A percentile compares a stretch with the other conserved stretches of the same genome.
Evolutionary conservation across 2,329 filamentous ascomycete genomes (phyloP).

Genomic region (Sordariomycetes sp.): DNA sequence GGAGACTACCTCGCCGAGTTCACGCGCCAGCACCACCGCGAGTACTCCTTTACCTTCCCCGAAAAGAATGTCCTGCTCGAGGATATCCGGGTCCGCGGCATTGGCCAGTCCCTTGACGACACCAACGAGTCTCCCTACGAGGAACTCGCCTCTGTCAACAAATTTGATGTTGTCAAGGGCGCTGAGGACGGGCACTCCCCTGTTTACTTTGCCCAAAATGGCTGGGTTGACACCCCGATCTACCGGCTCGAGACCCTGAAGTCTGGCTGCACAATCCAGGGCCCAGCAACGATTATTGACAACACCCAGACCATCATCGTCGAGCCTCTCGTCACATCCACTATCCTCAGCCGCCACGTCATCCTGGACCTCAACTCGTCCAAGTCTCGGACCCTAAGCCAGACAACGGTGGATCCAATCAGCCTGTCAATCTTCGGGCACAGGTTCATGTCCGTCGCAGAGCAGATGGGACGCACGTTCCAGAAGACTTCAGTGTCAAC

Average conservation of each 20-base stretch:
- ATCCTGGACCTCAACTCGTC: constrained; percentile 18
- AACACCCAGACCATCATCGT: constrained; percentile 68
- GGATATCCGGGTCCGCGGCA: constrained; percentile 28
- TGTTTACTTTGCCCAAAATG: constrained; percentile 14
- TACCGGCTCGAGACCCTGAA: constrained; percentile 10
- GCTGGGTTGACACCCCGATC: constrained; percentile 14
- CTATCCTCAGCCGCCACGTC: constrained; percentile 22
- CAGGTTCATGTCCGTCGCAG: constrained; percentile 75
- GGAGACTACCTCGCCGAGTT: constrained; percentile 31
- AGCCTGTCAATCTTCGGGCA: constrained; percentile 69
- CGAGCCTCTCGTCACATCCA: constrained; percentile 27
- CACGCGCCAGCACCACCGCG: constrained; percentile 59
- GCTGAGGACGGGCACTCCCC: constrained; percentile 9
- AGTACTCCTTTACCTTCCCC: constrained; percentile 58
- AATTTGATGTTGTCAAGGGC: not conserved
- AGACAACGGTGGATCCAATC: constrained; percentile 19
- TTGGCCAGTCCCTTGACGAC: constrained; percentile 14
- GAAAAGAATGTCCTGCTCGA: constrained; percentile 27
- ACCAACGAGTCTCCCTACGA: not conserved
- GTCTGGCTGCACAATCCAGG: constrained; percentile 15
- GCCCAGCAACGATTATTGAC: constrained; percentile 63
- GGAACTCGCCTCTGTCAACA: not conserved
- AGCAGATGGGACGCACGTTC: constrained; percentile 73
- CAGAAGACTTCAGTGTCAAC: constrained; percentile 70
- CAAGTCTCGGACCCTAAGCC: not conserved